Evolutionary conservation across 306 rosid species (phyloP), one percentile per base, ranked within the genome.

Genomic region (Quercus suber): DNA sequence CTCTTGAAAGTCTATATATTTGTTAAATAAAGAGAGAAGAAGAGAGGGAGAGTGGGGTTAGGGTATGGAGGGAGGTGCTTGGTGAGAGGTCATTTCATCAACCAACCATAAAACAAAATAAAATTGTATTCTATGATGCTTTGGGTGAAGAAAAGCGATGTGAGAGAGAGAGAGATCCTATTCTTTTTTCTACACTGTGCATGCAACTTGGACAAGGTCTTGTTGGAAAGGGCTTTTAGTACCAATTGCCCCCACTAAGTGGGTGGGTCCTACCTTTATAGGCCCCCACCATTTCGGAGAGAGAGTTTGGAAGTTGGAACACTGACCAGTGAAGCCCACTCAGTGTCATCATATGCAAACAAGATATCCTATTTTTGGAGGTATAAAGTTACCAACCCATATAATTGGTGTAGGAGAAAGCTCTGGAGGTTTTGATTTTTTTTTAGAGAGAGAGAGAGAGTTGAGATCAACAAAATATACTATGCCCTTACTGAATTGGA

Each of bases 11-110:
- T 73, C 80, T 68, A 37, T 69, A 49, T 23, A 49, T 61, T 7
- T n/a, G 6, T 27, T 68, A 55, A 57, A 74, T 75, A 71, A 67
- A 67, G 63, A 57, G 43, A 20, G 56, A n/a, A 12, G 11, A 31
- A 4, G 74, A 71, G 73, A 74, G 53, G 68, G 63, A 64, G 43
- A 19, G 59, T n/a, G 21, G 7, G 57, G 18, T 41, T 41, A 71
- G 31, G 5, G 31, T 10, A 25, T 76, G 20, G 78, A 30, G 72
- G 71, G 69, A 77, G 78, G 83, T 85, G 82, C 85, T 86, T 84
- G 92, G 91, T 89, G 94, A 82, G 91, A 57, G 86, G 94, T 89
- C 97, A 89, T 85, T 82, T 89, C 92, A 84, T 79, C 80, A 84
- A 89, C 89, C 83, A 87, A 82, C 87, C 78, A 87, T 79, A 79